A percentile compares a stretch with the other conserved stretches of the same genome.
These are phyloP conservation scores for Aaosphaeria pasadenensis DNA, from an alignment of 2,329 filamentous ascomycete species.

Conservation along the genomic window DNA sequence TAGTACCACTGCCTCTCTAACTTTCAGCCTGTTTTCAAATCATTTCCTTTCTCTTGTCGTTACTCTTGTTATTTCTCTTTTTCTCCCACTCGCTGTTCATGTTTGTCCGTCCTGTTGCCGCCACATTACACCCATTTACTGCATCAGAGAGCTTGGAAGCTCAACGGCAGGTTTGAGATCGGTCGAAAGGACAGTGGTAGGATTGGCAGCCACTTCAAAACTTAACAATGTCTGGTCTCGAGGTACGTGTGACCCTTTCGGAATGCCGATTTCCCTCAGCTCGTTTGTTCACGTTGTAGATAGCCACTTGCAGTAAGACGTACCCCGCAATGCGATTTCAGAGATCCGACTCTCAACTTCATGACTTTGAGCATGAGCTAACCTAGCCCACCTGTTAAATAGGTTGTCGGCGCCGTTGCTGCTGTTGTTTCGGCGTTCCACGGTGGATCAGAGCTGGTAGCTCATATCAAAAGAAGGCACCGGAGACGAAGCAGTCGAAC, in stretches of 20 bases:
- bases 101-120: background rate
- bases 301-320: slow-evolving; percentile 6
- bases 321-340: background rate
- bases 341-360: background rate
- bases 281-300: slow-evolving; percentile 1
- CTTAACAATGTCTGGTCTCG: slow-evolving; percentile 21
- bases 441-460: slow-evolving; percentile 37
- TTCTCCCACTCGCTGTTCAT: background rate
- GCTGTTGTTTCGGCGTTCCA: slow-evolving; percentile 43
- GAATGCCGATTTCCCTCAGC: background rate
- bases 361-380: slow-evolving; percentile 4
- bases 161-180: background rate
- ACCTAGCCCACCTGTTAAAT: slow-evolving; percentile 2
- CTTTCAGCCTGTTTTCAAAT: background rate
- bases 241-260: slow-evolving; percentile 16
- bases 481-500: slow-evolving; percentile 25
- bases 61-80: background rate
- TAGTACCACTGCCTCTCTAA: background rate
- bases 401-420: slow-evolving; percentile 42
- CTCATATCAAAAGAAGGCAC: slow-evolving; percentile 31
- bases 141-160: no score
- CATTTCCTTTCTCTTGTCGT: background rate
- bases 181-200: background rate
- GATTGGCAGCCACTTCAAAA: background rate
- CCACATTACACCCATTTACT: background rate